A percentile compares a stretch with the other conserved stretches of the same genome.
Conservation (phyloP, 106 monocot genomes). For the Cymbidium sinense region DNA sequence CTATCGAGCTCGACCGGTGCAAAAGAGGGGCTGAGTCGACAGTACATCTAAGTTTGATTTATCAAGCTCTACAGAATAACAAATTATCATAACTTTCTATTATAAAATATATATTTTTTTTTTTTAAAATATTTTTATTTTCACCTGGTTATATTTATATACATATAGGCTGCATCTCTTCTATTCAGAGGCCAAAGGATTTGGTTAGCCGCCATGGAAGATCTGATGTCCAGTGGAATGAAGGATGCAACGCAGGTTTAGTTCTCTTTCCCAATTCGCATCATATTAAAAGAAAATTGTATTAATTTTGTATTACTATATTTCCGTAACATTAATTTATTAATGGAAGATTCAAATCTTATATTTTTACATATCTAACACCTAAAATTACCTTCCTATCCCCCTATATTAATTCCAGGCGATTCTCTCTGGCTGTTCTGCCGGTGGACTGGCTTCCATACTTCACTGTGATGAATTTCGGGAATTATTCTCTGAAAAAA, state of each 20-base stretch:
- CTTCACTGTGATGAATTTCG: constrained; percentile 80
- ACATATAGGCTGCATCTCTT: constrained; percentile 20
- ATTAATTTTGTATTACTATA: too few relatives aligned
- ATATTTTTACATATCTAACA: too few relatives aligned
- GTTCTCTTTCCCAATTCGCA: not conserved
- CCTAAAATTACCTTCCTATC: constrained; percentile 28
- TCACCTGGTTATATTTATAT: too few relatives aligned
- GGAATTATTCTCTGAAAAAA: constrained; percentile 44
- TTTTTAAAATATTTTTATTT: too few relatives aligned
- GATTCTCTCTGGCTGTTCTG: constrained; percentile 92
- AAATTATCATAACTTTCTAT: too few relatives aligned
- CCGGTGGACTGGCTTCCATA: constrained; percentile 87
- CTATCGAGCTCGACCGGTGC: too few relatives aligned
- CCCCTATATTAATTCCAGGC: constrained; percentile 59
- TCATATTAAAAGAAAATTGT: too few relatives aligned
- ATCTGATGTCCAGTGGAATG: constrained; percentile 28
- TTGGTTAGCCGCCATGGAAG: constrained; percentile 23
- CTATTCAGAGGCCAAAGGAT: constrained; percentile 28
- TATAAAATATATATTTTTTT: not conserved
- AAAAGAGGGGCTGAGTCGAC: too few relatives aligned
- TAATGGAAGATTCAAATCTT: not conserved
- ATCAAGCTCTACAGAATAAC: too few relatives aligned
- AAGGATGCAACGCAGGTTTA: constrained; percentile 16
- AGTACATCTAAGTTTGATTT: too few relatives aligned
- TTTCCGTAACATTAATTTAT: constrained; percentile 4